phyloP scores from a whole-genome alignment of 345 rosid species.

The Eucalyptus decipiens region DNA sequence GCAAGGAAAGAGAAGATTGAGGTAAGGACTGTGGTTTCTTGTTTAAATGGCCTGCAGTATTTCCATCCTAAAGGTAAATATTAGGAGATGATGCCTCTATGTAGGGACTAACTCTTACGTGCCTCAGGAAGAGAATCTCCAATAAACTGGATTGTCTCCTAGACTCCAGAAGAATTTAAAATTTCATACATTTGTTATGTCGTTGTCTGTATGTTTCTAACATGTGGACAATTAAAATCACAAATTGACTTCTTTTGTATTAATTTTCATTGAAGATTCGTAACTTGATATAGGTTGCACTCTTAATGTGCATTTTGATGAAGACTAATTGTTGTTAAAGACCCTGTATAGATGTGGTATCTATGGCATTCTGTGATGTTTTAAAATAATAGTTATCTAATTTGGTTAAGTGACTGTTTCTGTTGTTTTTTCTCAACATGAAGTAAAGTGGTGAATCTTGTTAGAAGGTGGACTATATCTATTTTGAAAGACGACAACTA shows the following conservation, averaged over 20 bases:
- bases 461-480: neutral
- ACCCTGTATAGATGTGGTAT: neutral
- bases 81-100: neutral
- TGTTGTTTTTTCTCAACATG: neutral
- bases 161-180: neutral
- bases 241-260: neutral
- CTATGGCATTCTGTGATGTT: neutral
- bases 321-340: neutral
- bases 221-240: neutral
- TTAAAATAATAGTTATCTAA: neutral
- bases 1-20: constrained; percentile 89
- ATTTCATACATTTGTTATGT: neutral
- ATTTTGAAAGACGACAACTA: neutral
- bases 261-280: neutral
- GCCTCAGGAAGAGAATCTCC: neutral
- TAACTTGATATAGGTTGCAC: neutral
- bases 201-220: neutral
- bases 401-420: neutral
- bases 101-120: neutral
- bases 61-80: neutral
- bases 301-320: neutral
- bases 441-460: neutral
- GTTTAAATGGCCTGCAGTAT: neutral
- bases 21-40: constrained; percentile 21
- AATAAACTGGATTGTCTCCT: neutral